Percentiles rank a stretch among this genome's conserved stretches.
phyloP scores from a whole-genome alignment of 2,329 filamentous ascomycete genomes.

The Zasmidium angulare region DNA sequence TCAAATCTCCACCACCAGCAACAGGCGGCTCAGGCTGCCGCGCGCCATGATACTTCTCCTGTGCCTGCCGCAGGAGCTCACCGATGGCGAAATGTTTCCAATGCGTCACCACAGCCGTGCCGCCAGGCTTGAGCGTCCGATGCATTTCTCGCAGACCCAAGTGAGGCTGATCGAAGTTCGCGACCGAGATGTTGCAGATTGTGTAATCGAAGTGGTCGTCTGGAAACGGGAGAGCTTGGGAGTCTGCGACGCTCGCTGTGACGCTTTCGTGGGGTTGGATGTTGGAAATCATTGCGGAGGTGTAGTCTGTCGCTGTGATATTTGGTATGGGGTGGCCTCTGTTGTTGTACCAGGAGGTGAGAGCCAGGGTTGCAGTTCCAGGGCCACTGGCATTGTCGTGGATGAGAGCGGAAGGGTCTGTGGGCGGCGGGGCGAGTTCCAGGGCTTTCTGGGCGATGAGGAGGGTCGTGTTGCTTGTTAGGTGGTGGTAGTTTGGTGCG shows the following conservation, averaged over 20 bases:
- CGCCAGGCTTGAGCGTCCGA: neutral
- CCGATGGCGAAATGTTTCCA: conserved; percentile 2
- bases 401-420: neutral
- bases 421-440: neutral
- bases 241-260: neutral
- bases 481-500: neutral
- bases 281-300: conserved; percentile 1
- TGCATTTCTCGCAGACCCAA: conserved; percentile 2
- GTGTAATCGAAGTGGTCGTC: neutral
- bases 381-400: conserved; percentile 5
- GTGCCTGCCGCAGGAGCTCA: neutral
- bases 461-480: conserved; percentile 9
- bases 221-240: neutral
- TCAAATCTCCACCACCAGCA: conserved; percentile 2
- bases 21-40: neutral
- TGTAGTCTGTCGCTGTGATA: conserved; percentile 1
- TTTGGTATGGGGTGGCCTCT: neutral
- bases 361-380: neutral
- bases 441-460: conserved; percentile 3
- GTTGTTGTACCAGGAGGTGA: neutral
- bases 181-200: conserved; percentile 1
- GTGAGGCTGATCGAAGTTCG: neutral
- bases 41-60: neutral
- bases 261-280: neutral
- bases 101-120: neutral